Percentiles rank a stretch among this genome's conserved stretches.
Conservation (phyloP, 306 rosid genomes). For the Cucumis melo region DNA sequence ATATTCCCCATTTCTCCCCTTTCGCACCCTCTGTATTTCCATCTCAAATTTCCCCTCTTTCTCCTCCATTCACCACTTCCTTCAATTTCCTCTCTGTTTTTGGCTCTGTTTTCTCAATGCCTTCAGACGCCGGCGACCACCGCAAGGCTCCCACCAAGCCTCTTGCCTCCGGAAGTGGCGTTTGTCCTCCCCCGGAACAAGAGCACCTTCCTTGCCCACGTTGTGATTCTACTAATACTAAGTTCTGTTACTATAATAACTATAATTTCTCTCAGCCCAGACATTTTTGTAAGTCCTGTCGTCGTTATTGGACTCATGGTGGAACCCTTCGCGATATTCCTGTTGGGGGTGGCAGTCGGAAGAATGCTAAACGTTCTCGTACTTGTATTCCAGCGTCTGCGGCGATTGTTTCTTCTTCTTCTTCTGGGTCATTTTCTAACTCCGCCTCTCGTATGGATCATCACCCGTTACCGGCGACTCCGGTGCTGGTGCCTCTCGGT, state of each 20-base stretch:
- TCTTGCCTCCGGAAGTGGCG: slow-evolving; percentile 12
- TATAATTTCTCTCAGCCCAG: slow-evolving; percentile 97
- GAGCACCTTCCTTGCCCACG: slow-evolving; percentile 91
- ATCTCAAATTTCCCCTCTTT: neutral
- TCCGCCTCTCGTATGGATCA: slow-evolving; percentile 8
- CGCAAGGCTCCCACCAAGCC: slow-evolving; percentile 24
- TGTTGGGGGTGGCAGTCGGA: slow-evolving; percentile 82
- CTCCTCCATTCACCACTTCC: neutral
- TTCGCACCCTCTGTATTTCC: neutral
- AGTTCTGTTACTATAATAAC: slow-evolving; percentile 95
- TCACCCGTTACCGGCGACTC: slow-evolving; percentile 16
- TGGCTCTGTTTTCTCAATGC: slow-evolving; percentile 18
- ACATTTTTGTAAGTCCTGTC: slow-evolving; percentile 92
- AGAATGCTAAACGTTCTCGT: slow-evolving; percentile 89
- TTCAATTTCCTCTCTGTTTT: neutral
- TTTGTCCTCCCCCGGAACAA: slow-evolving; percentile 51
- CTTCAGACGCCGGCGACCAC: slow-evolving; percentile 47
- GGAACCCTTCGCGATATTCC: slow-evolving; percentile 98
- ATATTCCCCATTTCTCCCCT: slow-evolving; percentile 14
- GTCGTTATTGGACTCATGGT: slow-evolving; percentile 99
- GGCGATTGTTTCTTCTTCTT: neutral
- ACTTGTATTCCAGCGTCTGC: slow-evolving; percentile 13
- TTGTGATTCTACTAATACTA: slow-evolving; percentile 89
- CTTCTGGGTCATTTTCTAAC: neutral
- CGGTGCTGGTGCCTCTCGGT: slow-evolving; percentile 26